Conservation (phyloP, 495 filamentous ascomycete genomes). For the Endocarpon pusillum region DNA sequence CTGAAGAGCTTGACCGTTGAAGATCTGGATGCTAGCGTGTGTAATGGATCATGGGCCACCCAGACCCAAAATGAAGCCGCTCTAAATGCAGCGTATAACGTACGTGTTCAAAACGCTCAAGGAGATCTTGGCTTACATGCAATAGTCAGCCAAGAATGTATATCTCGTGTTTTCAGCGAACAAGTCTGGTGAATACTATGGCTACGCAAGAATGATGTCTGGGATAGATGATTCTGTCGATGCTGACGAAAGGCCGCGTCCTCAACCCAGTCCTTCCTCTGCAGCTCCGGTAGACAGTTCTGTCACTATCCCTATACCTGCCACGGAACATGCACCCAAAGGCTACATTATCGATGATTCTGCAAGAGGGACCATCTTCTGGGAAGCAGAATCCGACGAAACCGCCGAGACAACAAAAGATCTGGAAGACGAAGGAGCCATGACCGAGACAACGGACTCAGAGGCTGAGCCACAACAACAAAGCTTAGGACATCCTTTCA, state of each 20-base stretch:
- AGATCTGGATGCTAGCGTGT: conserved; percentile 79
- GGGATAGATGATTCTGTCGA: conserved; percentile 60
- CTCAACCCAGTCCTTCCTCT: conserved; percentile 26
- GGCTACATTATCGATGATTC: conserved; percentile 90
- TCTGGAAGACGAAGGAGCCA: conserved; percentile 11
- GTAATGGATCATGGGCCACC: conserved; percentile 82
- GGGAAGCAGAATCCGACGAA: conserved; percentile 66
- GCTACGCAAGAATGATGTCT: conserved; percentile 85
- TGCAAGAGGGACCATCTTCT: conserved; percentile 86
- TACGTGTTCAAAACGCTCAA: conserved; percentile 21
- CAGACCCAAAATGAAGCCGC: conserved; percentile 79
- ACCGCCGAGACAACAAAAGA: conserved; percentile 16
- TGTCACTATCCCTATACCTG: conserved; percentile 55
- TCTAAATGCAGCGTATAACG: conserved; percentile 74
- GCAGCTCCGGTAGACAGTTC: conserved; percentile 35
- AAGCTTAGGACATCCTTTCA: conserved; percentile 84
- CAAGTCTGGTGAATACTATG: conserved; percentile 96
- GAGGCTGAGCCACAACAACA: conserved; percentile 27
- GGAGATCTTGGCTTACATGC: conserved; percentile 3
- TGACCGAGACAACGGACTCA: conserved; percentile 22
- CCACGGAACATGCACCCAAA: conserved; percentile 63
- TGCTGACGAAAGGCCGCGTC: conserved; percentile 41
- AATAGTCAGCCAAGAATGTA: conserved; percentile 65
- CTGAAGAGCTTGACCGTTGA: conserved; percentile 92
- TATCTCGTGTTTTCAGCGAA: conserved; percentile 95